Evolutionary conservation across 2,329 filamentous ascomycete genomes (phyloP), one percentile per base, ranked within the genome.

Genomic region (Rutstroemia sydowiana): DNA sequence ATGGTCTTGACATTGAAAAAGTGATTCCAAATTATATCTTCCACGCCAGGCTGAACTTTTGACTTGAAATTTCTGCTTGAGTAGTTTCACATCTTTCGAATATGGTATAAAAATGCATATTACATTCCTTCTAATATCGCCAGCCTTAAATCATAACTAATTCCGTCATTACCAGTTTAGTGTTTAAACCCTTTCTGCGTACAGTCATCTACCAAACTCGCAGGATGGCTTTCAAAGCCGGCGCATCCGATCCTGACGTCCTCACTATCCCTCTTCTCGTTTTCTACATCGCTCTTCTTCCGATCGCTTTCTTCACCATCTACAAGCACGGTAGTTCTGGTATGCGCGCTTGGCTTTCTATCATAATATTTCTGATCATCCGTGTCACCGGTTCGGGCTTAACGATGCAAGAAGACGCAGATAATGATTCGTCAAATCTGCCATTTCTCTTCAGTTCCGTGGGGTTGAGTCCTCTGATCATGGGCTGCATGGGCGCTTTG

Each of bases 331-430:
- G 30, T 16, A 6, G 21, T 16, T 23, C 39, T 16, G 18, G 37
- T 23, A 43, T 50, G 13, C 20, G 34, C n/a, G 47, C 30, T 7
- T 50, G 47, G 40, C 30, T 43, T 9, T 32, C 37, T 40, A 42
- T 50, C 18, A 23, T 28, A 32, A 16, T 32, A 23, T 37, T 50
- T 18, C 8, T 18, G 16, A n/a, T 43, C 11, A 14, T 42, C 5
- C 28, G 47, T 9, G 21, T 44, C 8, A 18, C 28, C 3, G 39
- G 47, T 6, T 42, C 39, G 11, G 28, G 18, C 28, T n/a, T 44
- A 5, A 42, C 39, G 7, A n/a, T 50, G n/a, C 28, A 50, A 8
- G 40, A 37, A 23, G 40, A 34, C 6, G 20, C 18, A 6, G 28
- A 13, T 6, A 36, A 30, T 21, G 16, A 14, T 7, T 31, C n/a